Evolutionary conservation across 2,329 filamentous ascomycete species (phyloP).

Genomic region (Pestalotiopsis sp.): DNA sequence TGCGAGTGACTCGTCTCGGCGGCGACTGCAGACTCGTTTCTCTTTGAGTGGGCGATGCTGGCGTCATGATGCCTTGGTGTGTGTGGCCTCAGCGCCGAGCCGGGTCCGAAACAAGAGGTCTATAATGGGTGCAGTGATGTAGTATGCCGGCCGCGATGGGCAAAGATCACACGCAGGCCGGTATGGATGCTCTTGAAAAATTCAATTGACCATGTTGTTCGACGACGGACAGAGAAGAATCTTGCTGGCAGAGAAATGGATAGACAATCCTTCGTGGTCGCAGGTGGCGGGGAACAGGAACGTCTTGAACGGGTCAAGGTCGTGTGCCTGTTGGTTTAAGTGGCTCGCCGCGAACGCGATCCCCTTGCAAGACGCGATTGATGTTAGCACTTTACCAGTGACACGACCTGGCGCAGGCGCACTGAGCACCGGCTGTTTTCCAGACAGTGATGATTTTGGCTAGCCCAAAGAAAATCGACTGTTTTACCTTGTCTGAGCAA

Average conservation of each 20-base stretch:
- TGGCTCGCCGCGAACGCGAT: slow-evolving; percentile 13
- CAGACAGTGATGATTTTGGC: too few relatives aligned
- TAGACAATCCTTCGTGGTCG: background rate
- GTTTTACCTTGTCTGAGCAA: too few relatives aligned
- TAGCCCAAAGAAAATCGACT: too few relatives aligned
- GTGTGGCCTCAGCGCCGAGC: background rate
- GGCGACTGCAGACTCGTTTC: slow-evolving; percentile 27
- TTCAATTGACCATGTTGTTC: slow-evolving; percentile 6
- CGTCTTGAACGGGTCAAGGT: background rate
- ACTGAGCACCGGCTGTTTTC: background rate
- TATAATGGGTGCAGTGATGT: background rate
- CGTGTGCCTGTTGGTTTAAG: background rate
- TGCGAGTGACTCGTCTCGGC: slow-evolving; percentile 32
- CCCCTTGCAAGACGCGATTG: slow-evolving; percentile 10
- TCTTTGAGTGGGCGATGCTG: slow-evolving; percentile 11
- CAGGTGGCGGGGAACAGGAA: slow-evolving; percentile 10
- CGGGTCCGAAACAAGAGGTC: background rate
- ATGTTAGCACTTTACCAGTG: slow-evolving; percentile 11
- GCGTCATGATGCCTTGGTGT: slow-evolving; percentile 2
- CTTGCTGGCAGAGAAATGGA: background rate
- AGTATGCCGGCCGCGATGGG: background rate
- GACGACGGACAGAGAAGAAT: background rate
- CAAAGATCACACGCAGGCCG: background rate
- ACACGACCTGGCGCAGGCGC: slow-evolving; percentile 4
- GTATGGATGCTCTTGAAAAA: background rate